Percentiles rank a stretch among this genome's conserved stretches.
Evolutionary conservation across 768 basidiomycete genomes (phyloP).

Genomic region (Boletus rubescentipes): DNA sequence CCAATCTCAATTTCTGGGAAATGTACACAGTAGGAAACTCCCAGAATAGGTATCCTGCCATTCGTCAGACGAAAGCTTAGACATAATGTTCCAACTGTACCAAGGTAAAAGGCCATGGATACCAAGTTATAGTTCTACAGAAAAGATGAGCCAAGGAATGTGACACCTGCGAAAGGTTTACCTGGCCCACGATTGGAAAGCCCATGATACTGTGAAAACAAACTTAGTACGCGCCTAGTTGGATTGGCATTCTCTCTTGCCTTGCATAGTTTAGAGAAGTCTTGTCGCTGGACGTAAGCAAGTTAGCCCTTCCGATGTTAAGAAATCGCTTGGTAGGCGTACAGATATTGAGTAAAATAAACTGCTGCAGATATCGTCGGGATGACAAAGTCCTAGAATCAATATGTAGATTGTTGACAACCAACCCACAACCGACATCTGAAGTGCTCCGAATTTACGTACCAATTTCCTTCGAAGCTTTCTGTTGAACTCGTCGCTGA

Average conservation of each 20-base stretch:
- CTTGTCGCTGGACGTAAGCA: constrained; percentile 50
- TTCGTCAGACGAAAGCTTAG: background rate
- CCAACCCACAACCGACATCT: background rate
- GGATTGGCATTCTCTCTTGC: constrained; percentile 26
- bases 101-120: constrained; percentile 63
- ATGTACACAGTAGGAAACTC: constrained; percentile 69
- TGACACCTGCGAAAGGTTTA: constrained; percentile 19
- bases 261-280: constrained; percentile 71
- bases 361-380: constrained; percentile 60
- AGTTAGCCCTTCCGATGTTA: background rate
- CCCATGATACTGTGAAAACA: constrained; percentile 53
- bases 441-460: constrained; percentile 10
- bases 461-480: constrained; percentile 61
- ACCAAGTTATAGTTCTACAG: constrained; percentile 61
- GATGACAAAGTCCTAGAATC: constrained; percentile 48
- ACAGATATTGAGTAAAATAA: constrained; percentile 70
- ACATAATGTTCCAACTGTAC: constrained; percentile 26
- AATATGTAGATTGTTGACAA: background rate
- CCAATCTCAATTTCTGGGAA: constrained; percentile 56
- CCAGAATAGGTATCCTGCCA: constrained; percentile 53
- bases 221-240: background rate
- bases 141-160: constrained; percentile 1
- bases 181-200: constrained; percentile 62
- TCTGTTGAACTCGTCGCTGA: constrained; percentile 60
- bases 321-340: constrained; percentile 16